These are phyloP conservation scores for Blastomyces gilchristii DNA, from an alignment of 2,329 filamentous ascomycete species.

Conservation along the genomic window DNA sequence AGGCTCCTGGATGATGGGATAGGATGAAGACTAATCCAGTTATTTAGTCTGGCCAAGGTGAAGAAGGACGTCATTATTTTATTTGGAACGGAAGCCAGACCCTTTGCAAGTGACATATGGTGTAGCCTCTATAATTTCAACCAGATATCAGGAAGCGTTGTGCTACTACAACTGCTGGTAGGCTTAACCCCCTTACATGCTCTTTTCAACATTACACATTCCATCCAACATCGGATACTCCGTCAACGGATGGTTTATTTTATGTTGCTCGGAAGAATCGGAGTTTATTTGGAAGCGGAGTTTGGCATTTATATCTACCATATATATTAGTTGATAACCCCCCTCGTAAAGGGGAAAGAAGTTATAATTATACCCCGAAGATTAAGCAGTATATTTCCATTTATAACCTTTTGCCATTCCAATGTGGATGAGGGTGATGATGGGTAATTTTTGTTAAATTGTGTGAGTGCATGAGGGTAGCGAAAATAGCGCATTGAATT, in stretches of 20 bases:
- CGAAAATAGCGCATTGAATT: not conserved
- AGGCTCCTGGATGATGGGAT: not conserved
- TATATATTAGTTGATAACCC: not conserved
- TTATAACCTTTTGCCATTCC: not conserved
- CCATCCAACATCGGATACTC: not conserved
- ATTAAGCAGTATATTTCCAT: not conserved
- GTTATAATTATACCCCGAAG: not conserved
- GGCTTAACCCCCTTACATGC: not conserved
- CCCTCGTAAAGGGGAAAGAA: not conserved
- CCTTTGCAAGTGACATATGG: not conserved
- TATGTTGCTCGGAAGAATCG: not conserved
- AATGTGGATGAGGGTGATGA: not conserved
- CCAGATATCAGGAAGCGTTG: not conserved
- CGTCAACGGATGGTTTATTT: not conserved
- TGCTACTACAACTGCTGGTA: not conserved
- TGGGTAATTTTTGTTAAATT: not conserved
- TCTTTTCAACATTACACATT: not conserved
- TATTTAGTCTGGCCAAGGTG: constrained; percentile 4
- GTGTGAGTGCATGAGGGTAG: not conserved
- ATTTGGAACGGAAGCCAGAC: not conserved
- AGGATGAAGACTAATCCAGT: not conserved
- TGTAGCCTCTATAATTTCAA: not conserved
- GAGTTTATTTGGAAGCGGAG: not conserved
- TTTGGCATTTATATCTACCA: not conserved
- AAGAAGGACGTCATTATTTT: not conserved